Percentiles rank a stretch among this genome's conserved stretches.
Evolutionary conservation across 129 eudicot species (phyloP).

Genomic region (Dittrichia graveolens): DNA sequence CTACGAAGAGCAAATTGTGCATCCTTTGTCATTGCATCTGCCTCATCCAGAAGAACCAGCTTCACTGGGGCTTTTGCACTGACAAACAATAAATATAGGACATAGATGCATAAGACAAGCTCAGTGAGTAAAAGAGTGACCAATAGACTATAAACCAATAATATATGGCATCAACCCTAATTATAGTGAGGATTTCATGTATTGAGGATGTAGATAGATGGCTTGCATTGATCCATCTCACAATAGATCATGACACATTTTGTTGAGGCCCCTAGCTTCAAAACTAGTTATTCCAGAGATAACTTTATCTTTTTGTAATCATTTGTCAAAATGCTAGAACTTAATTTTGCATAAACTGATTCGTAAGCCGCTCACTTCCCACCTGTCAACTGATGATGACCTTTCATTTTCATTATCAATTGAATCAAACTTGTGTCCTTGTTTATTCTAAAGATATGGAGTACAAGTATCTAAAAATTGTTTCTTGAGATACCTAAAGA

Average conservation of each 20-base stretch:
- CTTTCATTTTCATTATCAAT: neutral
- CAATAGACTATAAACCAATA: slow-evolving; percentile 4
- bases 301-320: neutral
- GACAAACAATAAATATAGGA: slow-evolving; percentile 25
- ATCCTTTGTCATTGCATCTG: slow-evolving; percentile 99
- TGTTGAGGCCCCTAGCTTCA: neutral
- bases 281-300: neutral
- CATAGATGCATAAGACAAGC: neutral
- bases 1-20: slow-evolving; percentile 98
- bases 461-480: neutral
- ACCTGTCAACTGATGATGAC: neutral
- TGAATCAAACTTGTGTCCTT: neutral
- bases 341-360: neutral
- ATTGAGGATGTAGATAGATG: neutral
- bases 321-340: slow-evolving; percentile 3
- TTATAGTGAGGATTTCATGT: neutral
- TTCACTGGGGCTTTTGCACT: slow-evolving; percentile 80
- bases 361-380: neutral
- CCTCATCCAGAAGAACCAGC: slow-evolving; percentile 88
- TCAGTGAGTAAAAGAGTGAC: neutral
- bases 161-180: neutral
- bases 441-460: slow-evolving; percentile 4
- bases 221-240: no score
- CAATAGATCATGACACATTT: neutral
- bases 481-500: neutral